phyloP scores from a whole-genome alignment of 208 protist genomes.

The Leptomonas seymouri region DNA sequence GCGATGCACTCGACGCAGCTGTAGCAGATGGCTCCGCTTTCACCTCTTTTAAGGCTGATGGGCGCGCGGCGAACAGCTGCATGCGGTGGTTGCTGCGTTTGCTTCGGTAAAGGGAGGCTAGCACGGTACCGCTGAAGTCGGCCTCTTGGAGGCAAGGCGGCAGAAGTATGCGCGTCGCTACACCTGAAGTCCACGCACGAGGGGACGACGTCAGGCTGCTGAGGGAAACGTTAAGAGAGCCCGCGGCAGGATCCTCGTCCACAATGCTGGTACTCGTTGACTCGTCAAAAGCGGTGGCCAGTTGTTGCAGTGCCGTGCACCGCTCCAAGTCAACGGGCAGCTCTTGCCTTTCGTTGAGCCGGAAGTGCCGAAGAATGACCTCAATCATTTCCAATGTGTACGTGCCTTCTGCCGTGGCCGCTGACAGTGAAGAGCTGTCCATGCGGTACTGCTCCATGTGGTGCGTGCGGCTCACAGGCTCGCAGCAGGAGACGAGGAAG shows the following conservation, averaged over 20 bases:
- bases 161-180: slow-evolving; percentile 5
- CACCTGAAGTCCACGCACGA: background rate
- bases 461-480: slow-evolving; percentile 86
- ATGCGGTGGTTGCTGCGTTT: background rate
- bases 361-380: slow-evolving; percentile 75
- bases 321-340: slow-evolving; percentile 66
- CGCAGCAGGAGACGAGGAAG: slow-evolving; percentile 89
- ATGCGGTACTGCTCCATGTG: slow-evolving; percentile 86
- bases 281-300: slow-evolving; percentile 34
- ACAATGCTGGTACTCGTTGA: background rate
- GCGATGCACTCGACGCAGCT: background rate
- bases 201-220: background rate
- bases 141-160: slow-evolving; percentile 12
- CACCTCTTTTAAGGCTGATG: background rate
- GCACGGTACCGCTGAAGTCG: slow-evolving; percentile 19
- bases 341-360: slow-evolving; percentile 51
- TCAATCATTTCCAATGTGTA: slow-evolving; percentile 88
- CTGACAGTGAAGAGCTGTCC: slow-evolving; percentile 77
- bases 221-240: background rate
- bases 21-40: background rate
- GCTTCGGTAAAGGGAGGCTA: slow-evolving; percentile 10
- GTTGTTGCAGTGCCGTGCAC: slow-evolving; percentile 42
- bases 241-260: background rate
- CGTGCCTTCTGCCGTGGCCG: slow-evolving; percentile 83
- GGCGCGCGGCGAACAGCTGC: background rate